Conservation (phyloP, 2,329 filamentous ascomycete species). For the Penicillium sp. region DNA sequence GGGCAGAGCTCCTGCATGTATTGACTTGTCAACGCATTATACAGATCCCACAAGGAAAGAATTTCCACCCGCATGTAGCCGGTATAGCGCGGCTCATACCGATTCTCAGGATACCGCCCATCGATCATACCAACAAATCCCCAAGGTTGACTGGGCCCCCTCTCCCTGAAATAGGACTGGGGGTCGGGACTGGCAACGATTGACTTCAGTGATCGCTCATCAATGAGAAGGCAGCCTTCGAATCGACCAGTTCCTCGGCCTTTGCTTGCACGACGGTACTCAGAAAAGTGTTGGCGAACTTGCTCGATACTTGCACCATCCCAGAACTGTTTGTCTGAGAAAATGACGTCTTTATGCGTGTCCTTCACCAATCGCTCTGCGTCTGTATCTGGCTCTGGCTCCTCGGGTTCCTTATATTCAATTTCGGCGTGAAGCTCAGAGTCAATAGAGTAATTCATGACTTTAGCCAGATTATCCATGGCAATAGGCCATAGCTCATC, state of each 20-base stretch:
- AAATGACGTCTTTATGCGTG: slow-evolving; percentile 4
- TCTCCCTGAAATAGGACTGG: not conserved
- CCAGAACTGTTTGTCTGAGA: slow-evolving; percentile 1
- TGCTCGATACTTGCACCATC: slow-evolving; percentile 4
- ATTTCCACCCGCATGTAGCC: slow-evolving; percentile 2
- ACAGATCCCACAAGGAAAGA: not conserved
- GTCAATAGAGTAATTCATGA: not conserved
- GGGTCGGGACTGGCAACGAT: not conserved
- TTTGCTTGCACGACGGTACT: slow-evolving; percentile 3
- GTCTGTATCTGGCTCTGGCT: not conserved
- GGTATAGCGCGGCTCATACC: not conserved
- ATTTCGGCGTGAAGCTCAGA: not conserved
- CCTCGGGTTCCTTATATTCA: not conserved
- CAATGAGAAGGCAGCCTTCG: slow-evolving; percentile 4
- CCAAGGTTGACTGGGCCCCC: not conserved
- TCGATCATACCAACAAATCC: slow-evolving; percentile 6
- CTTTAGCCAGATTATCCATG: slow-evolving; percentile 3
- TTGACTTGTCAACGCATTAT: not conserved
- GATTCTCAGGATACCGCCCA: slow-evolving; percentile 2
- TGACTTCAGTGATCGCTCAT: slow-evolving; percentile 4
- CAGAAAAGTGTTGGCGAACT: slow-evolving; percentile 4
- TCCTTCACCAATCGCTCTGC: slow-evolving; percentile 1
- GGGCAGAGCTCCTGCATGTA: not conserved
- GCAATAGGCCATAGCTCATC: slow-evolving; percentile 3
- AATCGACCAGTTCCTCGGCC: not conserved